phyloP scores from a whole-genome alignment of 2,329 filamentous ascomycete genomes.

The Leptodontidium sp. region DNA sequence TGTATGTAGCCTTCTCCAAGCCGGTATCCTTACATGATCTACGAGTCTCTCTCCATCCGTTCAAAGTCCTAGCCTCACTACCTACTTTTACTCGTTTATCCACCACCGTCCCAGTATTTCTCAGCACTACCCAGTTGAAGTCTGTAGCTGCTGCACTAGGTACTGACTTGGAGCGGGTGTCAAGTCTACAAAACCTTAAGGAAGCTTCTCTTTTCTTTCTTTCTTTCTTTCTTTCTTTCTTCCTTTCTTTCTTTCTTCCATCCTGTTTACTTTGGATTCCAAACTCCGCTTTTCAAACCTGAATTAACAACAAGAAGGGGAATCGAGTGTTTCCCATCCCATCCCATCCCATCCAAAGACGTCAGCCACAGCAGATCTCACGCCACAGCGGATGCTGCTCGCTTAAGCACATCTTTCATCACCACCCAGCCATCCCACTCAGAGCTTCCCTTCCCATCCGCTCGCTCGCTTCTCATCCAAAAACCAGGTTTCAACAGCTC shows the following conservation, averaged over 20 bases:
- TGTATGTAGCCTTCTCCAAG: too few relatives aligned
- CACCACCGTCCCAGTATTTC: background rate
- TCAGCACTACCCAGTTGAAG: background rate
- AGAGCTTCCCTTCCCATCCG: background rate
- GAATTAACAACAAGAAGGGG: too few relatives aligned
- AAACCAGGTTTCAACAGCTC: conserved; percentile 18
- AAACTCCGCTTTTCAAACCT: too few relatives aligned
- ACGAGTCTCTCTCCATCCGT: too few relatives aligned
- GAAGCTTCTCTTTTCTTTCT: background rate
- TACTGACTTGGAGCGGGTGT: background rate
- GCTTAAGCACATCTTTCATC: background rate
- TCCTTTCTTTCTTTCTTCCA: background rate
- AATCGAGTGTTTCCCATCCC: background rate
- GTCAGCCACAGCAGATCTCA: conserved; percentile 6
- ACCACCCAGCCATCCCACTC: background rate
- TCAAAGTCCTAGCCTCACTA: too few relatives aligned
- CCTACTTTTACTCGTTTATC: background rate
- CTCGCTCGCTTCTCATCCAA: background rate
- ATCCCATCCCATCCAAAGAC: background rate
- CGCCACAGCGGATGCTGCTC: conserved; percentile 2
- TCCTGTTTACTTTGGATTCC: background rate
- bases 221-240: too few relatives aligned
- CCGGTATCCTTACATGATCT: too few relatives aligned
- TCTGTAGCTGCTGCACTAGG: too few relatives aligned
- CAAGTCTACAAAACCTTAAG: background rate